Percentiles rank a stretch among this genome's conserved stretches.
phyloP scores from a whole-genome alignment of 1,284 basidiomycete genomes.

The Puccinia polysora region DNA sequence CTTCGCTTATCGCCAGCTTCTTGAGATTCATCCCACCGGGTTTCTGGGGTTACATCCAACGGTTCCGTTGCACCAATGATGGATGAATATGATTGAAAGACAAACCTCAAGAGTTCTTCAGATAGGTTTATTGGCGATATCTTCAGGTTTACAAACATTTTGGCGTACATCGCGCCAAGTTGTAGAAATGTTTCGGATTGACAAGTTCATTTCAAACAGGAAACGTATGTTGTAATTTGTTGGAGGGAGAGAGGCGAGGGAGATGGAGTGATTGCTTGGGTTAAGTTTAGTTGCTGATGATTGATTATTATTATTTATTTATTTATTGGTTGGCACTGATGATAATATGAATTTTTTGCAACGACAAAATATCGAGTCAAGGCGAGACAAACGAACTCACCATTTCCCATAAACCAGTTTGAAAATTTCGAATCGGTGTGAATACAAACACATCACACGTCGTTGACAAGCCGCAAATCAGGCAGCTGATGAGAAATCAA shows the following conservation, averaged over 20 bases:
- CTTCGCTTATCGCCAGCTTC: conserved; percentile 4
- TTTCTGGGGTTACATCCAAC: conserved; percentile 7
- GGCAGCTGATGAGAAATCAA: background rate
- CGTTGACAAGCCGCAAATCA: conserved; percentile 24
- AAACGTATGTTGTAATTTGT: too few relatives aligned
- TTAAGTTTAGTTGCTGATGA: too few relatives aligned
- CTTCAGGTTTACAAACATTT: background rate
- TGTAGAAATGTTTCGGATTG: too few relatives aligned
- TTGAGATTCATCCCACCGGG: background rate
- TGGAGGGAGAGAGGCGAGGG: conserved; percentile 1
- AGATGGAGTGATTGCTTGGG: too few relatives aligned
- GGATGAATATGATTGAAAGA: conserved; percentile 2
- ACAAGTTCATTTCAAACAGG: too few relatives aligned
- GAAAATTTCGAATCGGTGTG: background rate
- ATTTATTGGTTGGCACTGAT: background rate
- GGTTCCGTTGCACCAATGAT: background rate
- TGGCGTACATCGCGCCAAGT: too few relatives aligned
- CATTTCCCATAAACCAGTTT: conserved; percentile 30
- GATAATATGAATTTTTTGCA: too few relatives aligned
- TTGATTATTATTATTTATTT: background rate
- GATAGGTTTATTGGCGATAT: conserved; percentile 7
- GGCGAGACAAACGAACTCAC: conserved; percentile 1
- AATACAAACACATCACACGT: conserved; percentile 32
- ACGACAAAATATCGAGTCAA: too few relatives aligned
- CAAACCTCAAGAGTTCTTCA: conserved; percentile 17